Evolutionary conservation across 2,329 filamentous ascomycete genomes (phyloP), one percentile per base, ranked within the genome.

Genomic region (Alternaria solani): DNA sequence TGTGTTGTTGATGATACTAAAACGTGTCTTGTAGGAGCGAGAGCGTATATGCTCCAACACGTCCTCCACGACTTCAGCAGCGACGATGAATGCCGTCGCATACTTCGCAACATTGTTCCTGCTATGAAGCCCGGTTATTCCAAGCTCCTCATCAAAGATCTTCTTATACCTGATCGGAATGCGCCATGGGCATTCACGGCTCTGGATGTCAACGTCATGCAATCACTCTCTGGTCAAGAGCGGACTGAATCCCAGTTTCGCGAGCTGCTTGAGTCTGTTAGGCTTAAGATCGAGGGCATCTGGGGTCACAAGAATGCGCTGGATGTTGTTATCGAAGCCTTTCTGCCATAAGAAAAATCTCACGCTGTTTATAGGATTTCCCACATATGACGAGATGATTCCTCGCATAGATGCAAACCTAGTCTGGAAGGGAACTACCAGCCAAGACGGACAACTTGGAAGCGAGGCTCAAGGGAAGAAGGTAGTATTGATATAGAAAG

Each of bases 11-110:
- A 1, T 1, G 5, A 9, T 34, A n/a, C 2, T 20, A 5, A 36
- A 2, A 16, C 5, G 34, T 8, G 12, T 2, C 14, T 0, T 0
- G 8, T 0, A 48, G 46, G 18, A 1, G 46, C 30, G 1, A 48
- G 46, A n/a, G 46, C 46, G 1, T 48, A 48, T 1, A 34, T 48
- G 46, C 46, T 48, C 3, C 46, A 48, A 25, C 46, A 48, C 1
- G 1, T 48, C 6, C 46, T 48, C 46, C 46, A 48, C 28, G 30
- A 48, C 30, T 48, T 48, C 1, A 48, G 46, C 23, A 48, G 30
- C 30, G 46, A 48, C 9, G 20, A 48, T 23, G 30, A 14, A 36
- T 48, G 46, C 1, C 46, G 46, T 2, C 30, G 5, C 3, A 48
- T 48, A 4, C 18, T 48, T 18, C 7, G 30, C 30, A 36, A 48